These are phyloP conservation scores for Rhypophila decipiens DNA, from an alignment of 495 filamentous ascomycete genomes.

Conservation along the genomic window DNA sequence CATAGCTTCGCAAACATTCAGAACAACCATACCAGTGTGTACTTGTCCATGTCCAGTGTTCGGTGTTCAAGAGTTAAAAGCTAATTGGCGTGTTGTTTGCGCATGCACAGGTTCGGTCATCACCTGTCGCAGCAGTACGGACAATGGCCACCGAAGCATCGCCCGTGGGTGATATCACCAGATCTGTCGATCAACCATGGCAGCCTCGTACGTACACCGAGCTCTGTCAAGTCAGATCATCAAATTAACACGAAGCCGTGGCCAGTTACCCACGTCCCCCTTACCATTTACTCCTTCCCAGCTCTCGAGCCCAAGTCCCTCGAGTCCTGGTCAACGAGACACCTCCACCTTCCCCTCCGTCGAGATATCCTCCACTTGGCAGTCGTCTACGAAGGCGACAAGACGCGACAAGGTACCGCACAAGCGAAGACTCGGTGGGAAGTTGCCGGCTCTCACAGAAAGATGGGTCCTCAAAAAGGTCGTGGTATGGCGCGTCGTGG, in stretches of 20 bases:
- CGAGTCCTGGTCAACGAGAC: constrained; percentile 68
- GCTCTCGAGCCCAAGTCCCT: constrained; percentile 77
- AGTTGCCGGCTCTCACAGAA: constrained; percentile 71
- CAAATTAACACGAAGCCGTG: too few species aligned
- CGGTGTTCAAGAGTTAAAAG: too few species aligned
- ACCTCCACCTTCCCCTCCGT: constrained; percentile 79
- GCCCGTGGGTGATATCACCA: constrained; percentile 36
- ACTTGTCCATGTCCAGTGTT: not conserved
- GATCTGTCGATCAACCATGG: constrained; percentile 25
- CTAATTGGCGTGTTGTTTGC: constrained; percentile 1
- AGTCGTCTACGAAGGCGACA: constrained; percentile 87
- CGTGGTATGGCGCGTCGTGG: constrained; percentile 72
- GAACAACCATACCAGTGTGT: constrained; percentile 25
- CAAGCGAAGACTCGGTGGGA: constrained; percentile 78
- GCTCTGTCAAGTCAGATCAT: too few species aligned
- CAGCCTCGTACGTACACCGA: constrained; percentile 19
- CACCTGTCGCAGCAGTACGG: constrained; percentile 34
- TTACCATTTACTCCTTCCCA: constrained; percentile 88
- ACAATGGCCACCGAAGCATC: constrained; percentile 82
- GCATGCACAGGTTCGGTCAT: constrained; percentile 15
- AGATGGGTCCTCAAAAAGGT: constrained; percentile 81
- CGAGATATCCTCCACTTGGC: constrained; percentile 91
- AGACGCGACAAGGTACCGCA: constrained; percentile 78
- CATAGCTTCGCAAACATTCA: constrained; percentile 33
- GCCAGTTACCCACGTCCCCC: constrained; percentile 54